Percentiles rank a stretch among this genome's conserved stretches.
Evolutionary conservation across 768 basidiomycete species (phyloP).

Genomic region (Lactarius tabidus): DNA sequence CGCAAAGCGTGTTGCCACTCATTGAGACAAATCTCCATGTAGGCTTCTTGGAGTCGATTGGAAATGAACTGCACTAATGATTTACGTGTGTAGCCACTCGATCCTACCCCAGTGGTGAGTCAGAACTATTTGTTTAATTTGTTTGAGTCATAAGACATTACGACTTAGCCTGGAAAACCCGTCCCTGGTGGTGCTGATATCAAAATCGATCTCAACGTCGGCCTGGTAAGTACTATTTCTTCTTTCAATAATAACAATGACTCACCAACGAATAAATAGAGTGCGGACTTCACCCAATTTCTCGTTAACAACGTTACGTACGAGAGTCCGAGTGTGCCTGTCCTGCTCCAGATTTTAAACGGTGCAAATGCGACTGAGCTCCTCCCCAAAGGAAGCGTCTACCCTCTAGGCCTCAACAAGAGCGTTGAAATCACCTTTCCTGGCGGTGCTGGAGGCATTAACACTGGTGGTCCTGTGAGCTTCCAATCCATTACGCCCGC

Average conservation of each 20-base stretch:
- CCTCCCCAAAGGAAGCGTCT: not conserved
- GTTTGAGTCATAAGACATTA: not conserved
- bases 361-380: slow-evolving; percentile 29
- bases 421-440: slow-evolving; percentile 33
- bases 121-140: not conserved
- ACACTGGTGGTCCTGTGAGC: not conserved
- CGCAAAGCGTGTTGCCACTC: not conserved
- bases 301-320: slow-evolving; percentile 36
- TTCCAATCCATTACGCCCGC: not conserved
- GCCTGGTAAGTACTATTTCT: not conserved
- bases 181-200: slow-evolving; percentile 9
- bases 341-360: slow-evolving; percentile 55
- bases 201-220: slow-evolving; percentile 4
- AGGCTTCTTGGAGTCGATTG: not conserved
- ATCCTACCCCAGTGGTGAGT: slow-evolving; percentile 15
- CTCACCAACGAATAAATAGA: not conserved
- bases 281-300: slow-evolving; percentile 26
- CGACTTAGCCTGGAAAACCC: slow-evolving; percentile 5
- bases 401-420: slow-evolving; percentile 39
- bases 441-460: not conserved
- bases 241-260: not conserved
- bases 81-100: slow-evolving; percentile 5
- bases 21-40: slow-evolving; percentile 16
- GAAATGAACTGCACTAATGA: slow-evolving; percentile 8
- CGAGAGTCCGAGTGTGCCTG: slow-evolving; percentile 42